These are phyloP conservation scores for Russula brevipes DNA, from an alignment of 768 basidiomycete genomes.

Conservation along the genomic window DNA sequence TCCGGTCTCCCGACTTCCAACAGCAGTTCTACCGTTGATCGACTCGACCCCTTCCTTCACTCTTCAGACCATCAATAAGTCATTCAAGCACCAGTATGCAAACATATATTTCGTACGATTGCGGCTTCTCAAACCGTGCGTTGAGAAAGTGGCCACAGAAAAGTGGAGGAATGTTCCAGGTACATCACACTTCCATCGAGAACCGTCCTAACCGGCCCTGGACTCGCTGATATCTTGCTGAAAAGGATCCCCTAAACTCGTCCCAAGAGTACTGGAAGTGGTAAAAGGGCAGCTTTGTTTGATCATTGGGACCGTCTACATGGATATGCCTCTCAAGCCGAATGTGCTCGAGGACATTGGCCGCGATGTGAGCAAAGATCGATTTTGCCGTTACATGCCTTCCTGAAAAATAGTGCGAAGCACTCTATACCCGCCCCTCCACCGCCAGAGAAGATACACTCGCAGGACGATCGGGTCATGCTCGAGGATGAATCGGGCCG, in stretches of 20 bases:
- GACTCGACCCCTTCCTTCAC: conserved; percentile 35
- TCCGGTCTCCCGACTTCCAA: conserved; percentile 15
- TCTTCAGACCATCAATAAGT: conserved; percentile 41
- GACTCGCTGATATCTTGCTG: background rate
- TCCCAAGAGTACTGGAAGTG: conserved; percentile 85
- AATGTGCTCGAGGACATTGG: conserved; percentile 96
- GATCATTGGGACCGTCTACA: conserved; percentile 91
- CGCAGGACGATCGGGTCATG: conserved; percentile 73
- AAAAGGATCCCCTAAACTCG: conserved; percentile 60
- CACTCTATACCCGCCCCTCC: conserved; percentile 86
- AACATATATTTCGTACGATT: conserved; percentile 67
- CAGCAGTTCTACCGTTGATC: conserved; percentile 11
- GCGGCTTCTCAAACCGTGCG: conserved; percentile 42
- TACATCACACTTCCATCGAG: conserved; percentile 20
- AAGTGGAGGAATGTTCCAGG: conserved; percentile 49
- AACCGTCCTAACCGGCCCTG: background rate
- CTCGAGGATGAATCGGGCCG: conserved; percentile 96
- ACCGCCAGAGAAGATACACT: conserved; percentile 66
- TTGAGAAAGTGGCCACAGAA: conserved; percentile 44
- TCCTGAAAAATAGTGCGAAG: conserved; percentile 31
- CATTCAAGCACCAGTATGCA: conserved; percentile 65
- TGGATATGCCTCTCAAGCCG: conserved; percentile 98
- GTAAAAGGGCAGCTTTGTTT: conserved; percentile 81
- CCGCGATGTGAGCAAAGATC: conserved; percentile 66
- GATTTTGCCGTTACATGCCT: background rate